phyloP scores from a whole-genome alignment of 176 grass and related monocot genomes.

The Zoysia japonica region DNA sequence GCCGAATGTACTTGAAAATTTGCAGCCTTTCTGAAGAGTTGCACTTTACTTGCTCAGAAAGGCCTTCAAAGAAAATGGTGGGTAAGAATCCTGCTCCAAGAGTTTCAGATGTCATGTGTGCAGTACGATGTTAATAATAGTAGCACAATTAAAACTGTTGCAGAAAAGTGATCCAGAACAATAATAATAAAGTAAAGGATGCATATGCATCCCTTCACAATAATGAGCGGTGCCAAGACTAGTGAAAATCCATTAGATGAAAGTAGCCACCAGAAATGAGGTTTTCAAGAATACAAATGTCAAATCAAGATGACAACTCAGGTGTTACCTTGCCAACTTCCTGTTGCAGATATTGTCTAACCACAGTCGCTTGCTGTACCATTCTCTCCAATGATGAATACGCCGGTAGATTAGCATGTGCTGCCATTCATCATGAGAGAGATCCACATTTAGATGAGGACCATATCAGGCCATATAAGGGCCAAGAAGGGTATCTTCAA shows the following conservation, averaged over 20 bases:
- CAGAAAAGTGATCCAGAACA: not conserved
- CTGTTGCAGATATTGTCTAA: conserved; percentile 78
- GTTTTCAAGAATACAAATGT: not conserved
- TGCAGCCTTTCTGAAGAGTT: conserved; percentile 7
- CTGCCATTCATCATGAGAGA: conserved; percentile 48
- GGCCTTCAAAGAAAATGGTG: conserved; percentile 87
- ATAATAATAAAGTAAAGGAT: not conserved
- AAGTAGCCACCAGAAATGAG: not conserved
- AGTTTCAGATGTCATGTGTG: conserved; percentile 51
- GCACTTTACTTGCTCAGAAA: conserved; percentile 80
- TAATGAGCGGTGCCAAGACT: not conserved
- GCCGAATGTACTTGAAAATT: not conserved
- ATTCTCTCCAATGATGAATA: conserved; percentile 92
- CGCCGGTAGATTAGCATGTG: conserved; percentile 77
- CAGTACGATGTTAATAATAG: conserved; percentile 17
- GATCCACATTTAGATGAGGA: conserved; percentile 10
- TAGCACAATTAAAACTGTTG: conserved; percentile 3
- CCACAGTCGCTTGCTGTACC: conserved; percentile 81
- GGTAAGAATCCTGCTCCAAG: conserved; percentile 81
- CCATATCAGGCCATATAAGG: not conserved
- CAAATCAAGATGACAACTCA: conserved; percentile 1
- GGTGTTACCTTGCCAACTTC: conserved; percentile 78
- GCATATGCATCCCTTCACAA: not conserved
- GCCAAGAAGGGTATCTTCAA: conserved; percentile 27
- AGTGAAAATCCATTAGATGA: no score